phyloP scores from a whole-genome alignment of 1,284 basidiomycete genomes.

The Inonotus obliquus region DNA sequence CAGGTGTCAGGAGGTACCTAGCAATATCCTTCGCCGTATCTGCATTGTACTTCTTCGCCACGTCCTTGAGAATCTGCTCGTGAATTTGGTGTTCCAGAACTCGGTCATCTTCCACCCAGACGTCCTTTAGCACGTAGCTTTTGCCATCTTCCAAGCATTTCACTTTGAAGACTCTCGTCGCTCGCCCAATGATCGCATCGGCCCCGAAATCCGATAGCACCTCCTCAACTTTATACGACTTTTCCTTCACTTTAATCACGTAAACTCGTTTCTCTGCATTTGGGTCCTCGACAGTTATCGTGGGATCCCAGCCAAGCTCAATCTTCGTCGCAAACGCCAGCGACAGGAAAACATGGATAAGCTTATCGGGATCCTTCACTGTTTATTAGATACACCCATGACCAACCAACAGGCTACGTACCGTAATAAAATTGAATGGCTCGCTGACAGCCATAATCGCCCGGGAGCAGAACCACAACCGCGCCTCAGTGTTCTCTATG shows the following conservation, averaged over 20 bases:
- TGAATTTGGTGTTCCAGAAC: background rate
- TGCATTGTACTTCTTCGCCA: background rate
- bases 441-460: background rate
- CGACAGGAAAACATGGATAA: slow-evolving; percentile 4
- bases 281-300: background rate
- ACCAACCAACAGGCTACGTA: background rate
- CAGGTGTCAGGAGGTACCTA: background rate
- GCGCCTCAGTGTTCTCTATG: slow-evolving; percentile 13
- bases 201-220: slow-evolving; percentile 2
- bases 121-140: background rate
- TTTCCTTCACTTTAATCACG: background rate
- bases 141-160: background rate
- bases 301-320: slow-evolving; percentile 7
- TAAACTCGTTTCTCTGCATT: background rate
- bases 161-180: slow-evolving; percentile 2
- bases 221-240: background rate
- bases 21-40: background rate
- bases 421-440: slow-evolving; percentile 5
- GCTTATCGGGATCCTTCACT: background rate
- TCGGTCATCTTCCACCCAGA: background rate
- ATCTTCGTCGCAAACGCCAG: background rate
- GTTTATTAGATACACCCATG: background rate
- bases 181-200: background rate
- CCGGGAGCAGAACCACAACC: slow-evolving; percentile 14
- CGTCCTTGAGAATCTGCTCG: background rate